These are phyloP conservation scores for Bauhinia variegata DNA, from an alignment of 306 rosid genomes.

Conservation along the genomic window DNA sequence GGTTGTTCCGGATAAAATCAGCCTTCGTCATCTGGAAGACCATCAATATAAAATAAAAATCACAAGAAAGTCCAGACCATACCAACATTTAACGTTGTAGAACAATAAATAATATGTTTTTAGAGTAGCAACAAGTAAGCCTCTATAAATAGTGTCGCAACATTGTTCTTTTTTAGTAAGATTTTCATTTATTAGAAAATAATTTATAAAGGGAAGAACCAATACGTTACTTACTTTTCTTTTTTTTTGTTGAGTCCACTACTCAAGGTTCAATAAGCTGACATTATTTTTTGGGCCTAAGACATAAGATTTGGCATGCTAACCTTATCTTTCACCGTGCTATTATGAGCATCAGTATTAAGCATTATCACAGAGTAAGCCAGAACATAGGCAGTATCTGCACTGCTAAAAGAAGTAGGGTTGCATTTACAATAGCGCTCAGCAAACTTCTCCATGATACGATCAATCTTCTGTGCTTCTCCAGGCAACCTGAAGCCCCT, in stretches of 20 bases:
- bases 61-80: slow-evolving; percentile 38
- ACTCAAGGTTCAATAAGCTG: slow-evolving; percentile 20
- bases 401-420: slow-evolving; percentile 93
- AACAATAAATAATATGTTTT: slow-evolving; percentile 28
- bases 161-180: not conserved
- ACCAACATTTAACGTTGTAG: slow-evolving; percentile 26
- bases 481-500: slow-evolving; percentile 98
- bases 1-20: slow-evolving; percentile 94
- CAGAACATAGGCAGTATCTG: slow-evolving; percentile 98
- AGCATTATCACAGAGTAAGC: slow-evolving; percentile 98
- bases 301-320: slow-evolving; percentile 40
- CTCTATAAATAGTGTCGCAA: slow-evolving; percentile 21
- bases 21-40: slow-evolving; percentile 92
- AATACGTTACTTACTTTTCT: no score
- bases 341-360: slow-evolving; percentile 97
- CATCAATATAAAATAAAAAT: slow-evolving; percentile 38
- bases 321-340: slow-evolving; percentile 97
- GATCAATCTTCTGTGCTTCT: slow-evolving; percentile 99
- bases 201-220: no score
- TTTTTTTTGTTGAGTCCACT: not conserved
- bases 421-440: slow-evolving; percentile 98
- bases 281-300: slow-evolving; percentile 8
- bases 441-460: slow-evolving; percentile 99
- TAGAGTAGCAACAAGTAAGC: slow-evolving; percentile 19
- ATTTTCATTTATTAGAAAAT: not conserved